Conservation (phyloP, 2,329 filamentous ascomycete species). For the Monilinia aucupariae region DNA sequence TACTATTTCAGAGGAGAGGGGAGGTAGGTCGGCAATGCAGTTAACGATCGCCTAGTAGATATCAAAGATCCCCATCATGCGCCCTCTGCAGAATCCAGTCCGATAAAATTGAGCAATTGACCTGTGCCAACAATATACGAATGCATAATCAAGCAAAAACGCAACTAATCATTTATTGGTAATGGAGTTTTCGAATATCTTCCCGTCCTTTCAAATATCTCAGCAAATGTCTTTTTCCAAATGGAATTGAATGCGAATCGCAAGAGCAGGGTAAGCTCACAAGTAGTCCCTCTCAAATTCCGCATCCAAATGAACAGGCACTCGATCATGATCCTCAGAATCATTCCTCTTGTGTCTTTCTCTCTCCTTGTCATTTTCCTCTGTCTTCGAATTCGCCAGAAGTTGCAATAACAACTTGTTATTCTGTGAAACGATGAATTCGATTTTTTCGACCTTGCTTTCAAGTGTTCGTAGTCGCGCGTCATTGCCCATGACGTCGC, state of each 20-base stretch:
- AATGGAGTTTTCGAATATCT: conserved; percentile 33
- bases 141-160: not conserved
- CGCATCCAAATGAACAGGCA: conserved; percentile 35
- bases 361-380: conserved; percentile 25
- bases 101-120: not conserved
- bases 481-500: conserved; percentile 35
- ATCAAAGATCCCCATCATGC: not conserved
- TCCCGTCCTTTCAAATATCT: conserved; percentile 28
- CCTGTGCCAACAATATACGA: too few species aligned
- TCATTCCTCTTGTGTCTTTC: conserved; percentile 22
- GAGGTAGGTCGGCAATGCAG: conserved; percentile 3
- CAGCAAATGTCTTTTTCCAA: conserved; percentile 22
- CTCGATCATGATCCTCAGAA: conserved; percentile 30
- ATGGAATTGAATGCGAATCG: conserved; percentile 13
- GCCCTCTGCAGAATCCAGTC: not conserved
- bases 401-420: conserved; percentile 34
- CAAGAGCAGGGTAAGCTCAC: conserved; percentile 26
- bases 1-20: not conserved
- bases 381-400: conserved; percentile 25
- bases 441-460: conserved; percentile 34
- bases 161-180: conserved; percentile 23
- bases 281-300: conserved; percentile 36
- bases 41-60: not conserved
- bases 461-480: conserved; percentile 32
- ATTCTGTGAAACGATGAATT: conserved; percentile 33